phyloP scores from a whole-genome alignment of 148 eudicot species.

The Arbutus unedo region DNA sequence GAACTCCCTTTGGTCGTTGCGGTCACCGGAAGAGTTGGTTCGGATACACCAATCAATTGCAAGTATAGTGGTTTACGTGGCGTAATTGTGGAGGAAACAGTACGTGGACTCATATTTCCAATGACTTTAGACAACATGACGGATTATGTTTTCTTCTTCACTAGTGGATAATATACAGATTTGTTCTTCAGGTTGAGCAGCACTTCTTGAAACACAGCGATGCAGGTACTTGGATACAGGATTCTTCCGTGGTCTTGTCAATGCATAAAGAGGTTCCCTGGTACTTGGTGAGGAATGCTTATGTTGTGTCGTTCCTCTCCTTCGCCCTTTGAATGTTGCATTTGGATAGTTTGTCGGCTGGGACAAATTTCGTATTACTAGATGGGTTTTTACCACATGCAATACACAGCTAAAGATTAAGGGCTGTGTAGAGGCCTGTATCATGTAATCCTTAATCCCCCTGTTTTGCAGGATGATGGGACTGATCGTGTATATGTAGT shows the following conservation, averaged over 20 bases:
- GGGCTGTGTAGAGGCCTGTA: neutral
- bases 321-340: neutral
- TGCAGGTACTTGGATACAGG: conserved; percentile 99
- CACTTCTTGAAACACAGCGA: conserved; percentile 95
- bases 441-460: conserved; percentile 5
- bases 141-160: neutral
- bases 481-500: conserved; percentile 73
- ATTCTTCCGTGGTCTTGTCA: conserved; percentile 88
- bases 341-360: neutral
- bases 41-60: conserved; percentile 82
- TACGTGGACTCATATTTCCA: conserved; percentile 24
- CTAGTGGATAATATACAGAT: neutral
- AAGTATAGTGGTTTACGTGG: conserved; percentile 87
- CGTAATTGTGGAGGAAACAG: conserved; percentile 93
- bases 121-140: neutral
- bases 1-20: conserved; percentile 82
- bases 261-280: conserved; percentile 92
- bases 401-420: neutral
- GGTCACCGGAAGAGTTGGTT: conserved; percentile 91
- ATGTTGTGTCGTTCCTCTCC: neutral
- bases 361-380: neutral
- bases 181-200: conserved; percentile 69
- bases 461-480: conserved; percentile 82
- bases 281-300: conserved; percentile 68
- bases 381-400: neutral